These are phyloP conservation scores for Pseudomonodictys pantanalensis DNA, from an alignment of 495 filamentous ascomycete genomes.

Conservation along the genomic window DNA sequence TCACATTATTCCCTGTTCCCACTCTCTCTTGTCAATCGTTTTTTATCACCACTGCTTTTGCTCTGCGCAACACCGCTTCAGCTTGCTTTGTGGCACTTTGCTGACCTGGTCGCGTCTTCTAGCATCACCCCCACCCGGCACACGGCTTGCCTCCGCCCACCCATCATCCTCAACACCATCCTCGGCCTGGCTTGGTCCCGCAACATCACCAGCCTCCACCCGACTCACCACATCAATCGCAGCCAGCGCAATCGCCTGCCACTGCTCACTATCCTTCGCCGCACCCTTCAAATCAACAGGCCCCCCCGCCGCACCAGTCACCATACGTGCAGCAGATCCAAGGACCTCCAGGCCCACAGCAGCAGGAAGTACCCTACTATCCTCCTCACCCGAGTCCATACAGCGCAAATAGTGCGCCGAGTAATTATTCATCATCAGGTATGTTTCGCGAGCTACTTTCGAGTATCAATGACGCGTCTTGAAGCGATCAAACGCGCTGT, in stretches of 20 bases:
- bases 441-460: conserved; percentile 20
- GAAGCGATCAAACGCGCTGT: neutral
- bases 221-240: conserved; percentile 41
- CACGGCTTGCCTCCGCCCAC: conserved; percentile 44
- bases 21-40: conserved; percentile 22
- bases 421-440: conserved; percentile 45
- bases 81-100: conserved; percentile 3
- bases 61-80: neutral
- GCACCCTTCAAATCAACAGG: conserved; percentile 39
- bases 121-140: conserved; percentile 44
- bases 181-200: conserved; percentile 9
- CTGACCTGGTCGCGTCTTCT: conserved; percentile 28
- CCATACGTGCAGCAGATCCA: conserved; percentile 42
- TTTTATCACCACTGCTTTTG: conserved; percentile 3
- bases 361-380: conserved; percentile 42
- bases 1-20: conserved; percentile 13
- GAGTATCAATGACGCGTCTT: neutral
- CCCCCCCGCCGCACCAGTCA: conserved; percentile 42
- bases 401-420: conserved; percentile 42
- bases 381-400: conserved; percentile 44
- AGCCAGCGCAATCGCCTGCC: conserved; percentile 34
- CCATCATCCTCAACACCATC: conserved; percentile 38
- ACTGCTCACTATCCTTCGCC: conserved; percentile 43
- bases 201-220: conserved; percentile 37
- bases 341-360: conserved; percentile 35